Conservation (phyloP, 2,329 filamentous ascomycete genomes). For the Cadophora gregata region DNA sequence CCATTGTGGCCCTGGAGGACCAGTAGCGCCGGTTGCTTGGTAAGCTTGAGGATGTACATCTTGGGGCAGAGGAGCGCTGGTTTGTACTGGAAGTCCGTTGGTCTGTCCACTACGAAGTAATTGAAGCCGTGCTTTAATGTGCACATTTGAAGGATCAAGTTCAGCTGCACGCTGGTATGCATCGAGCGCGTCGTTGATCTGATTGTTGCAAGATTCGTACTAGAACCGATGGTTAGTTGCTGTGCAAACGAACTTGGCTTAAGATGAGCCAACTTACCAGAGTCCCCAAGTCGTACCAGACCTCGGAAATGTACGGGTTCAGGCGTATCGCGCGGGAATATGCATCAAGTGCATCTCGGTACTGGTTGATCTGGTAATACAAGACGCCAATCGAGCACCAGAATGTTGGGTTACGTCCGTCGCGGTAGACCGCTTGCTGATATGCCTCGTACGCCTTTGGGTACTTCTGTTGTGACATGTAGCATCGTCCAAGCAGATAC, state of each 20-base stretch:
- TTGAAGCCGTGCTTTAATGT: constrained; percentile 94
- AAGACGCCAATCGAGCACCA: constrained; percentile 99
- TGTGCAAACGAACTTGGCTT: constrained; percentile 35
- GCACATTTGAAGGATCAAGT: constrained; percentile 88
- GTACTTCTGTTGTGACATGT: constrained; percentile 99
- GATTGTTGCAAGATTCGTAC: constrained; percentile 99
- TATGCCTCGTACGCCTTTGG: constrained; percentile 98
- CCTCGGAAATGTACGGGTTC: constrained; percentile 98
- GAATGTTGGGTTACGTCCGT: constrained; percentile 96
- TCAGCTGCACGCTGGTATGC: constrained; percentile 95
- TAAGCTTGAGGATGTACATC: constrained; percentile 97
- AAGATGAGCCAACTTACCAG: constrained; percentile 66
- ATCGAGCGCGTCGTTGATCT: constrained; percentile 94
- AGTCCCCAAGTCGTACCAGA: constrained; percentile 98
- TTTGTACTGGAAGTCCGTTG: constrained; percentile 73
- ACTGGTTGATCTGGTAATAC: constrained; percentile 99
- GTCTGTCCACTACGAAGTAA: constrained; percentile 82
- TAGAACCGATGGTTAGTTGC: constrained; percentile 47
- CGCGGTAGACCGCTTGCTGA: constrained; percentile 97
- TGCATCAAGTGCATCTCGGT: constrained; percentile 94
- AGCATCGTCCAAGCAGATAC: constrained; percentile 96
- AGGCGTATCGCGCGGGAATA: constrained; percentile 96
- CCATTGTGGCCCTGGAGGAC: constrained; percentile 89
- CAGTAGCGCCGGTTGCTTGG: constrained; percentile 80
- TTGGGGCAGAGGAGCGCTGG: constrained; percentile 84